phyloP scores from a whole-genome alignment of 2,329 filamentous ascomycete species.

The Fusarium cyanostomum region DNA sequence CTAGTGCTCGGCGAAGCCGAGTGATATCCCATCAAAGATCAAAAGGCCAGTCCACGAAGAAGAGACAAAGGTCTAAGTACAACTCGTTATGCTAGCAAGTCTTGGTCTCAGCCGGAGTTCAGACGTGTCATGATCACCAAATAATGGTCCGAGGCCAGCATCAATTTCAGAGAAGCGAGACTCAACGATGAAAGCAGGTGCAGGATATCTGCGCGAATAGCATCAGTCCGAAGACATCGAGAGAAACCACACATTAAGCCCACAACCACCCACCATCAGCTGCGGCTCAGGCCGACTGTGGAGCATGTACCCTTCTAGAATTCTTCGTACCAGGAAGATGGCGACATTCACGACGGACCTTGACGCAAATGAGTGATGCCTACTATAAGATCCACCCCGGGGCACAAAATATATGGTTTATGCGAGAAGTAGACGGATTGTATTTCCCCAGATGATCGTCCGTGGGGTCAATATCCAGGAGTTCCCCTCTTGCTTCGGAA shows the following conservation, averaged over 20 bases:
- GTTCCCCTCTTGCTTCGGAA: slow-evolving; percentile 24
- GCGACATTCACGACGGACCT: background rate
- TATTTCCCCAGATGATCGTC: slow-evolving; percentile 27
- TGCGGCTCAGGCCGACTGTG: background rate
- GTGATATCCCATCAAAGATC: too few relatives aligned
- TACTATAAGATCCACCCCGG: background rate
- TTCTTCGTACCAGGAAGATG: background rate
- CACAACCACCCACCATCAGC: background rate
- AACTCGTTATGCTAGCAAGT: background rate
- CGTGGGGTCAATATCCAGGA: slow-evolving; percentile 25
- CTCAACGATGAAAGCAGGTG: background rate
- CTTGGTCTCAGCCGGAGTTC: background rate
- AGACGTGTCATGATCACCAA: background rate
- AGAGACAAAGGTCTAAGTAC: background rate
- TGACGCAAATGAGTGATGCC: background rate
- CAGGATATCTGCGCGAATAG: background rate
- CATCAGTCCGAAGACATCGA: background rate
- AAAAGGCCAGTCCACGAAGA: too few relatives aligned
- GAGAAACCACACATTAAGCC: background rate
- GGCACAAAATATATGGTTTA: background rate
- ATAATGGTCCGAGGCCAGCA: too few relatives aligned
- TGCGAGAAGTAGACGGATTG: background rate
- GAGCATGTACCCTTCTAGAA: background rate
- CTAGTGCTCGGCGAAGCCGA: background rate
- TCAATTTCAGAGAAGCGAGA: background rate